Conservation (phyloP, 2,329 filamentous ascomycete genomes). For the Pestalotiopsis sp. region DNA sequence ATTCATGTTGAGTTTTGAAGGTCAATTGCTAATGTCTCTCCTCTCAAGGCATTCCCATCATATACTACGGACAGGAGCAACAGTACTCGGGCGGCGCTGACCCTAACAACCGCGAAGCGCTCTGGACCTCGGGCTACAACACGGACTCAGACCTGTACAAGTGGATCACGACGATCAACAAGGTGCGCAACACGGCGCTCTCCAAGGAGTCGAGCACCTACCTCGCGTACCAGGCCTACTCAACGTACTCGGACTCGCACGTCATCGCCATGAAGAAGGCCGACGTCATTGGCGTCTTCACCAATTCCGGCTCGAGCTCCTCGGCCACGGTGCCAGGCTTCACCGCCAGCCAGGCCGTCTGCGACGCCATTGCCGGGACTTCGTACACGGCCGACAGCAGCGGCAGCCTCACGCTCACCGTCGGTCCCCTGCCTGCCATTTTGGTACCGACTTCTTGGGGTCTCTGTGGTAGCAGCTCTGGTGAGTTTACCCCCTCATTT, state of each 20-base stretch:
- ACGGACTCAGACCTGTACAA: slow-evolving; percentile 45
- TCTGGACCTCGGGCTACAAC: slow-evolving; percentile 50
- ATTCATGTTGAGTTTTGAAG: rapidly evolving
- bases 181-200: slow-evolving; percentile 49
- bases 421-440: neutral
- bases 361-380: slow-evolving; percentile 48
- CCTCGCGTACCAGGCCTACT: slow-evolving; percentile 38
- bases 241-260: slow-evolving; percentile 40
- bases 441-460: neutral
- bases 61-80: slow-evolving; percentile 63
- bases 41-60: slow-evolving; percentile 50
- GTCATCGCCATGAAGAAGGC: slow-evolving; percentile 51
- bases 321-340: slow-evolving; percentile 40
- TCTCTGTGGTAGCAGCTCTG: neutral
- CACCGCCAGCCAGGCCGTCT: slow-evolving; percentile 30
- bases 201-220: slow-evolving; percentile 36
- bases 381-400: slow-evolving; percentile 40
- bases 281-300: slow-evolving; percentile 41
- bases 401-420: slow-evolving; percentile 37
- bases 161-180: slow-evolving; percentile 49
- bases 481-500: neutral
- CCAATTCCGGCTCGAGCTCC: slow-evolving; percentile 39
- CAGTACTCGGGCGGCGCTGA: slow-evolving; percentile 45
- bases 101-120: slow-evolving; percentile 50
- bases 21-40: neutral